Evolutionary conservation across 495 filamentous ascomycete genomes (phyloP).

Genomic region (Penicillium bialowiezense): DNA sequence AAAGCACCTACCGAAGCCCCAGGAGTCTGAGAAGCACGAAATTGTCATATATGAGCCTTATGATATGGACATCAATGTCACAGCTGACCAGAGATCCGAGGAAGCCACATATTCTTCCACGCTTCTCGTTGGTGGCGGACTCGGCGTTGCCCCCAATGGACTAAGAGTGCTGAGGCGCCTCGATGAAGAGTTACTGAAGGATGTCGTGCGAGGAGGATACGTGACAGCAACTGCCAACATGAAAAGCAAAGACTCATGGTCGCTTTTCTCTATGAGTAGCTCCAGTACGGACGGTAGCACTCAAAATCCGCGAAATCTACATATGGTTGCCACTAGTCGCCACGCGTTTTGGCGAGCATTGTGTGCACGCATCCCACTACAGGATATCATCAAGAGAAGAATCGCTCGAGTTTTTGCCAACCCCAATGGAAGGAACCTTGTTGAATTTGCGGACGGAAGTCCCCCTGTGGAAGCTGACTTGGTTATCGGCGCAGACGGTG

Average conservation of each 20-base stretch:
- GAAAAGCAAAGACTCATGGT: slow-evolving; percentile 35
- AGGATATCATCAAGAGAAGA: slow-evolving; percentile 27
- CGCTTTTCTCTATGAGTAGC: slow-evolving; percentile 23
- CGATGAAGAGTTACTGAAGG: slow-evolving; percentile 19
- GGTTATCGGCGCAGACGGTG: slow-evolving; percentile 61
- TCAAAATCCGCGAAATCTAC: slow-evolving; percentile 11
- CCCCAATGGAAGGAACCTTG: slow-evolving; percentile 13
- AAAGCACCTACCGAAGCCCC: slow-evolving; percentile 27
- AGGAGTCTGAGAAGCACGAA: slow-evolving; percentile 5
- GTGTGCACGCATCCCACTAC: slow-evolving; percentile 27
- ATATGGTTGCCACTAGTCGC: slow-evolving; percentile 33
- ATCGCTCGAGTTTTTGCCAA: slow-evolving; percentile 22
- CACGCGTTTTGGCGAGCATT: slow-evolving; percentile 36
- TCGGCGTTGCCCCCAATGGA: slow-evolving; percentile 14
- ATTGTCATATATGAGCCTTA: slow-evolving; percentile 20
- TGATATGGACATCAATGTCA: slow-evolving; percentile 7
- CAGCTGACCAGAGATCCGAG: slow-evolving; percentile 6
- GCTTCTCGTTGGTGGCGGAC: slow-evolving; percentile 14
- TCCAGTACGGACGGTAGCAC: neutral
- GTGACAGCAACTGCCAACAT: slow-evolving; percentile 30
- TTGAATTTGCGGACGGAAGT: slow-evolving; percentile 33
- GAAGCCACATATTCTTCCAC: slow-evolving; percentile 12
- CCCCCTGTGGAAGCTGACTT: slow-evolving; percentile 44
- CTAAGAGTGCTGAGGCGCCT: slow-evolving; percentile 11
- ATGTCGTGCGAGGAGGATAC: slow-evolving; percentile 33